Base-by-base conservation (phyloP, 768 basidiomycete species). In the Lentinula raphanica region DNA sequence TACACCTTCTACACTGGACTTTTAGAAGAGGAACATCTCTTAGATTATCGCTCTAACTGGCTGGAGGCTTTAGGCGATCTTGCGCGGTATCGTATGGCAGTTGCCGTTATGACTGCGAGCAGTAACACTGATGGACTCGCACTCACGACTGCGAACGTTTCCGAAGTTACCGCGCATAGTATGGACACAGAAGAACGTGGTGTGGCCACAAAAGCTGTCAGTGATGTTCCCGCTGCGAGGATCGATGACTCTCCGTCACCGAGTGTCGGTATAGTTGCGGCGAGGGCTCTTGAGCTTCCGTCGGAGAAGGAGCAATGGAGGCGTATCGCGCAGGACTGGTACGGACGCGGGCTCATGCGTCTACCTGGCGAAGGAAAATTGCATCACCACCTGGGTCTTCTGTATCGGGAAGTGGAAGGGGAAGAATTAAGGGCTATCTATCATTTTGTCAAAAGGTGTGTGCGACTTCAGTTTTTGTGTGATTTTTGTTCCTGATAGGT, bases 11-110 rank as follows among this genome's bases (percentile, higher is more conserved):
- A 98, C 74, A 88, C 94, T 0, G 85, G 87, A 38, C n/a, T n/a
- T n/a, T 80, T 98, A 2, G 76, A 94, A 50, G 96, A 98, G 66
- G 90, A 97, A 67, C 84, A 81, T 8, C 79, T 76, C 1, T 79
- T 98, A 45, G 69, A 74, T 6, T 97, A 93, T 76, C 85, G 87
- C 59, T 76, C 82, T 2, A 86, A 87, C 17, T 99, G 97, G 97
- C 83, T 98, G 53, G 97, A 99, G 69, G 93, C 95, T 3, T 85
- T 99, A 15, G 97, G 97, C 23, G 97, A 99, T 71, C 80, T 99
- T 29, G 94, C 97, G 0, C 80, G 95, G 35, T 98, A 98, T 70
- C 83, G 90, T 51, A 96, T 97, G 91, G 88, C 89, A 1, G 91
- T 98, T n/a, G 90, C 92, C n/a, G 87, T 86, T 31, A 85, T 94